phyloP scores from a whole-genome alignment of 140 eudicot genomes.

The Bidens hawaiensis region DNA sequence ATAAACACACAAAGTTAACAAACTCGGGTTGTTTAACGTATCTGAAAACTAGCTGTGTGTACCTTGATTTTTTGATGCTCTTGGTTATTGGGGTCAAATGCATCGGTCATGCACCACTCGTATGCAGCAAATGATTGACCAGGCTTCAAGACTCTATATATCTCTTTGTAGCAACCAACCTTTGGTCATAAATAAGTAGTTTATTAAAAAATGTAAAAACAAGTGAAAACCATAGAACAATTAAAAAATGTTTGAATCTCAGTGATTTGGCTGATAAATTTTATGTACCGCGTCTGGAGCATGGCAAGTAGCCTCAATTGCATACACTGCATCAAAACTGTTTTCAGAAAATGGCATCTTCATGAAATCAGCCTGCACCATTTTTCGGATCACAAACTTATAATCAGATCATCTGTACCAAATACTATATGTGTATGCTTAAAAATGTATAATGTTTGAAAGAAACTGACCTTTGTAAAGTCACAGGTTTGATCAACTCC shows the following conservation, averaged over 20 bases:
- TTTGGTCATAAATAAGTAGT: constrained; percentile 11
- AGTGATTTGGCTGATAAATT: no score
- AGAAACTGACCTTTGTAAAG: constrained; percentile 64
- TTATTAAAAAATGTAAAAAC: not conserved
- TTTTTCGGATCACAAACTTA: constrained; percentile 10
- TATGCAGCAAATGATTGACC: constrained; percentile 97
- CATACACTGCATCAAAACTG: constrained; percentile 88
- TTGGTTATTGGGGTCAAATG: constrained; percentile 75
- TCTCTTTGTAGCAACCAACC: constrained; percentile 96
- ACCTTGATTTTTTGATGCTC: constrained; percentile 94
- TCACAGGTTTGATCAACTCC: constrained; percentile 78
- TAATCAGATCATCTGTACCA: not conserved
- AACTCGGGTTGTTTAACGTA: not conserved
- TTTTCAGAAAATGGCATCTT: constrained; percentile 88
- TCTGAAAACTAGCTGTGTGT: constrained; percentile 3
- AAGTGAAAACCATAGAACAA: not conserved
- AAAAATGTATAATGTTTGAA: not conserved
- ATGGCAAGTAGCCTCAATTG: constrained; percentile 97
- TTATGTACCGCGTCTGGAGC: constrained; percentile 96
- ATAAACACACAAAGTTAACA: not conserved
- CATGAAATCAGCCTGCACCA: constrained; percentile 90
- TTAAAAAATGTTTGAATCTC: not conserved
- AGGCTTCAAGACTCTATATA: constrained; percentile 84
- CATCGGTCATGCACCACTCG: constrained; percentile 99
- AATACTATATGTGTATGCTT: not conserved